Evolutionary conservation across 495 filamentous ascomycete species (phyloP).

Genomic region (Opeltia flavorubescens): DNA sequence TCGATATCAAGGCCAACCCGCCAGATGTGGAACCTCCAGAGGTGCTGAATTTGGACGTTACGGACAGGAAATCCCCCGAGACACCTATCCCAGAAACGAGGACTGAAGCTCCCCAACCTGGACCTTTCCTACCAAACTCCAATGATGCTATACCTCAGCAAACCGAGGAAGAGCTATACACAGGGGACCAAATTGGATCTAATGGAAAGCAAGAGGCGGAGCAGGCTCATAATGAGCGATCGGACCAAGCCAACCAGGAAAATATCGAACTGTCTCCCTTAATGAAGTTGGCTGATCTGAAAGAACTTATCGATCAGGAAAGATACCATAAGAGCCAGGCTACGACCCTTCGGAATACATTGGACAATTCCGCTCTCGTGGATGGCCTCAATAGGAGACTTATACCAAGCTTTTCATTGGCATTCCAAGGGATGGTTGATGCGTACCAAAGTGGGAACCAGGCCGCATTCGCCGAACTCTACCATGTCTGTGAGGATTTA

Average conservation of each 20-base stretch:
- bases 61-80: neutral
- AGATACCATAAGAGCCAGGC: constrained; percentile 5
- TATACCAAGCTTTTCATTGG: constrained; percentile 8
- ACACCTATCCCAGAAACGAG: neutral
- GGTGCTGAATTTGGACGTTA: neutral
- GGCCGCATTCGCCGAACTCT: constrained; percentile 70
- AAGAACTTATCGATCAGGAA: constrained; percentile 5
- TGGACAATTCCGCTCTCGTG: constrained; percentile 6
- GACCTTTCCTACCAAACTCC: too few species aligned
- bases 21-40: constrained; percentile 5
- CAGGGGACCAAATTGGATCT: neutral
- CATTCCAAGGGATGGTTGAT: constrained; percentile 59
- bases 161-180: neutral
- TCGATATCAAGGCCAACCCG: constrained; percentile 15
- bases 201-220: neutral
- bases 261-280: neutral
- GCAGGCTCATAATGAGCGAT: neutral
- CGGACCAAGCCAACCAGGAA: neutral
- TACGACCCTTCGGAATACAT: neutral
- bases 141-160: too few species aligned
- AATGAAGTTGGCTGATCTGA: constrained; percentile 7
- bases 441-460: constrained; percentile 82
- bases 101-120: too few species aligned
- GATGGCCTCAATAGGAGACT: constrained; percentile 12
- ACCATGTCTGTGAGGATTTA: constrained; percentile 79